Percentiles rank a stretch among this genome's conserved stretches.
Conservation (phyloP, 106 monocot species). For the Apostasia shenzhenica region DNA sequence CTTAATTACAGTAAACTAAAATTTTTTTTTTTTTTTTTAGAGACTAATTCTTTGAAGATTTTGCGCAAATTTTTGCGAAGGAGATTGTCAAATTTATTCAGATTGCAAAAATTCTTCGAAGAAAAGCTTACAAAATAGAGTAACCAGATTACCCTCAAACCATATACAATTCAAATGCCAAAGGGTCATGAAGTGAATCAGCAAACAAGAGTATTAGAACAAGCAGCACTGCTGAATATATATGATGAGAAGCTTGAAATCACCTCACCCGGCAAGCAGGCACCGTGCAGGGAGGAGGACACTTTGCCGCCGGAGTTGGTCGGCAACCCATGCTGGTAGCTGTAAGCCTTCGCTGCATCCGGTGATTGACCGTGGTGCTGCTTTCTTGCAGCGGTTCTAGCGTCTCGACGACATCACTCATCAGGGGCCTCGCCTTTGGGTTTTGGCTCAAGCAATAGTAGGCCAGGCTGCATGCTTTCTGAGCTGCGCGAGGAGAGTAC, state of each 20-base stretch:
- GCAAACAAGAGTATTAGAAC: not conserved
- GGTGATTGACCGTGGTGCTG: slow-evolving; percentile 4
- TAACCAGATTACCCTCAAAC: too few species aligned
- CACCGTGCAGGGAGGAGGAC: slow-evolving; percentile 26
- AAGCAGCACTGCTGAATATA: not conserved
- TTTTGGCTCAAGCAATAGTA: slow-evolving; percentile 69
- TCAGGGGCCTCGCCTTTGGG: slow-evolving; percentile 88
- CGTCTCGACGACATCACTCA: slow-evolving; percentile 77
- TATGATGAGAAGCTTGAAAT: slow-evolving; percentile 1
- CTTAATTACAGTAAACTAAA: too few species aligned
- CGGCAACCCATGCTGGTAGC: slow-evolving; percentile 23
- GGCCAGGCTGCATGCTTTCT: slow-evolving; percentile 66
- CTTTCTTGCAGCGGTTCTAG: slow-evolving; percentile 64
- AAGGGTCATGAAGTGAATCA: not conserved
- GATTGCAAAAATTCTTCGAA: too few species aligned
- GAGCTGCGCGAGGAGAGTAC: slow-evolving; percentile 51
- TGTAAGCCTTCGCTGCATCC: slow-evolving; percentile 18
- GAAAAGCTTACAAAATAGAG: too few species aligned
- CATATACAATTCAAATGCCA: too few species aligned
- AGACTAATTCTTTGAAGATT: too few species aligned
- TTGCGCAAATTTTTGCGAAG: too few species aligned
- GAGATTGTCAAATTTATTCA: too few species aligned
- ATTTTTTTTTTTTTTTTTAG: too few species aligned
- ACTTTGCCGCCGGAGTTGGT: slow-evolving; percentile 30
- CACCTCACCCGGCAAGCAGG: slow-evolving; percentile 52